phyloP scores from a whole-genome alignment of 2,329 filamentous ascomycete genomes.

The Cladosporium sphaerospermum region DNA sequence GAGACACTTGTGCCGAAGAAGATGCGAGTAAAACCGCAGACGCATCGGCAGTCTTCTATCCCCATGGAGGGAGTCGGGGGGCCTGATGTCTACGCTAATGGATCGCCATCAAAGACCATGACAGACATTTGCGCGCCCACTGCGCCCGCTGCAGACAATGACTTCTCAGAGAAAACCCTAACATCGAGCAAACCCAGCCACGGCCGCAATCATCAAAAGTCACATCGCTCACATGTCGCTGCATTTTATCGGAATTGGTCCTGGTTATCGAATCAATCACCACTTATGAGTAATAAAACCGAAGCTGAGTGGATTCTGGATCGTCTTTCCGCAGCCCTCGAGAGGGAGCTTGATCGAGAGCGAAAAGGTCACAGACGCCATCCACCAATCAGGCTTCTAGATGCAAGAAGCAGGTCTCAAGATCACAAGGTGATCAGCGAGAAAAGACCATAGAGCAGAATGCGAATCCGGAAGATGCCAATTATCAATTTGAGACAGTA shows the following conservation, averaged over 20 bases:
- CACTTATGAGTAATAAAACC: slow-evolving; percentile 61
- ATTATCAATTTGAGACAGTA: no score
- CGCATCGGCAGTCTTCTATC: background rate
- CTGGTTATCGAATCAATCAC: slow-evolving; percentile 65
- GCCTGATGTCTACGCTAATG: no score
- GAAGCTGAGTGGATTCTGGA: slow-evolving; percentile 71
- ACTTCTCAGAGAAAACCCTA: background rate
- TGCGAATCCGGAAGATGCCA: no score
- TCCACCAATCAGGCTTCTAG: slow-evolving; percentile 27
- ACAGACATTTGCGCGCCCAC: no score
- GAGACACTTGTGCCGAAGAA: slow-evolving; percentile 15
- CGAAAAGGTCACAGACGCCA: slow-evolving; percentile 21
- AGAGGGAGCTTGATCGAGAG: slow-evolving; percentile 40
- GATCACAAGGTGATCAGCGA: no score
- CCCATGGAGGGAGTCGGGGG: background rate
- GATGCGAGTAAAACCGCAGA: background rate
- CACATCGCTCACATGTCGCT: no score
- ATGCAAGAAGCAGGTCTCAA: slow-evolving; percentile 12
- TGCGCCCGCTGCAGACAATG: background rate
- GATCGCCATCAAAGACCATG: no score
- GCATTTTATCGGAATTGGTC: slow-evolving; percentile 50
- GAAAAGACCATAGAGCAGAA: no score
- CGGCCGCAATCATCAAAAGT: slow-evolving; percentile 5
- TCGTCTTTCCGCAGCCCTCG: slow-evolving; percentile 52
- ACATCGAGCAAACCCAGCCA: background rate